phyloP scores from a whole-genome alignment of 2,329 filamentous ascomycete genomes.

The Fusarium sterilihyphosum region DNA sequence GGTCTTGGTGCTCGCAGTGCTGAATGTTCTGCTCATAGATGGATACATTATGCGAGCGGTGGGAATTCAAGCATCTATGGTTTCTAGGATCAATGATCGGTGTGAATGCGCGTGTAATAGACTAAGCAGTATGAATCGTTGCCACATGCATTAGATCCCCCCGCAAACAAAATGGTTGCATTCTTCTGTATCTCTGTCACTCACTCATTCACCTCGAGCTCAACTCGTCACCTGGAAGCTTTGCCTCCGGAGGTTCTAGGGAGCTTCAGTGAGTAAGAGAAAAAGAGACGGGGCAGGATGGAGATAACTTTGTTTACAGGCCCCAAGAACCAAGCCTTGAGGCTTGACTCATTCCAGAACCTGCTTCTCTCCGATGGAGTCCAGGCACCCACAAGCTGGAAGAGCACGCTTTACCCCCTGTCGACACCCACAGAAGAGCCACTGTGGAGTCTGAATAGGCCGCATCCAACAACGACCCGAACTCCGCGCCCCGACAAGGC shows the following conservation, averaged over 20 bases:
- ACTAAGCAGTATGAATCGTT: conserved; percentile 26
- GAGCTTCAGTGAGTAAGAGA: conserved; percentile 24
- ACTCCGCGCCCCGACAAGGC: conserved; percentile 37
- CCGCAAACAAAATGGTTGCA: not conserved
- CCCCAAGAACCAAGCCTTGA: conserved; percentile 28
- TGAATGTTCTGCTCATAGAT: conserved; percentile 23
- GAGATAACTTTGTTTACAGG: conserved; percentile 11
- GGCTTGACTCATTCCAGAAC: conserved; percentile 44
- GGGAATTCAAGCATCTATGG: conserved; percentile 13
- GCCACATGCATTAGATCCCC: conserved; percentile 26
- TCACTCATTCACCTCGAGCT: conserved; percentile 16
- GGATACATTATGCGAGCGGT: conserved; percentile 25
- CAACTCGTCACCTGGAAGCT: not conserved
- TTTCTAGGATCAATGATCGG: conserved; percentile 28
- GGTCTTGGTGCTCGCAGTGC: conserved; percentile 11
- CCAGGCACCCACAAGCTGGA: conserved; percentile 29
- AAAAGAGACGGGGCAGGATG: conserved; percentile 32
- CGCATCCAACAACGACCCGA: conserved; percentile 29
- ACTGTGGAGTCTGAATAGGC: conserved; percentile 22
- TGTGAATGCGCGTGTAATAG: conserved; percentile 30
- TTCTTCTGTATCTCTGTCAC: not conserved
- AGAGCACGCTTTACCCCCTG: conserved; percentile 26
- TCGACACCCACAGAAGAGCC: conserved; percentile 33
- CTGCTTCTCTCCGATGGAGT: conserved; percentile 25
- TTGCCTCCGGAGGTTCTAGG: conserved; percentile 27